phyloP scores from a whole-genome alignment of 306 rosid species.

The Cucurbita moschata region DNA sequence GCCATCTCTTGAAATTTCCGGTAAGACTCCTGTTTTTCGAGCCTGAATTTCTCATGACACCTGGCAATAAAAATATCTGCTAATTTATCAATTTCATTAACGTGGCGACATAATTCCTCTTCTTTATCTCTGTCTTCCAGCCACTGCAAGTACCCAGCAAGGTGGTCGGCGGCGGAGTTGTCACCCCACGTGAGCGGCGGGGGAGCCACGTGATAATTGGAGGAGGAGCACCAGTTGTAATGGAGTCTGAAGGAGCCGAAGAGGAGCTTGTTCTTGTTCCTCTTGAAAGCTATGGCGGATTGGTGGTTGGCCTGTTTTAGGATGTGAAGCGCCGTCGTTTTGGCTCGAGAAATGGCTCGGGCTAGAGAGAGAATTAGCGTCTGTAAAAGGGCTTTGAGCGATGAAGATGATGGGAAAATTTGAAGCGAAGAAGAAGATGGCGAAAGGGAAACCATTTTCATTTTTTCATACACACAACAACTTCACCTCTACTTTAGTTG shows the following conservation, averaged over 20 bases:
- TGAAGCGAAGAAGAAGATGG: conserved; percentile 27
- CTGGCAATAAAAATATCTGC: conserved; percentile 1
- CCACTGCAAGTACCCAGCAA: not conserved
- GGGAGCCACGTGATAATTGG: not conserved
- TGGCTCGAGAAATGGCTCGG: conserved; percentile 42
- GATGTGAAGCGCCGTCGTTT: conserved; percentile 17
- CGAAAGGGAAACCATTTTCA: conserved; percentile 23
- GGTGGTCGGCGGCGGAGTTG: not conserved
- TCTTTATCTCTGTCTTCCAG: not conserved
- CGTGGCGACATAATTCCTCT: not conserved
- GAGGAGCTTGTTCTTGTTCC: not conserved
- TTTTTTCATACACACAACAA: not conserved
- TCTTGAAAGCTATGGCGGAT: conserved; percentile 4
- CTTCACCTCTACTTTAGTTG: not conserved
- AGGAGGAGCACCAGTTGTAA: conserved; percentile 11
- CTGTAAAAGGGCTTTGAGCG: conserved; percentile 39
- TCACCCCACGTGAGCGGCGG: not conserved
- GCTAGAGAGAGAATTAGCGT: conserved; percentile 42
- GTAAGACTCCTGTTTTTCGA: conserved; percentile 8
- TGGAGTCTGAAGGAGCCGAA: conserved; percentile 9
- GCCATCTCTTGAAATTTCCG: not conserved
- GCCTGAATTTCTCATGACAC: not conserved
- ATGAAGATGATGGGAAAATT: conserved; percentile 21
- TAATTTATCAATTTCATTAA: not conserved
- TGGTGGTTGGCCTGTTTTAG: conserved; percentile 17